Base-by-base conservation (phyloP, 2,329 filamentous ascomycete genomes). In the Diplodia mutila region DNA sequence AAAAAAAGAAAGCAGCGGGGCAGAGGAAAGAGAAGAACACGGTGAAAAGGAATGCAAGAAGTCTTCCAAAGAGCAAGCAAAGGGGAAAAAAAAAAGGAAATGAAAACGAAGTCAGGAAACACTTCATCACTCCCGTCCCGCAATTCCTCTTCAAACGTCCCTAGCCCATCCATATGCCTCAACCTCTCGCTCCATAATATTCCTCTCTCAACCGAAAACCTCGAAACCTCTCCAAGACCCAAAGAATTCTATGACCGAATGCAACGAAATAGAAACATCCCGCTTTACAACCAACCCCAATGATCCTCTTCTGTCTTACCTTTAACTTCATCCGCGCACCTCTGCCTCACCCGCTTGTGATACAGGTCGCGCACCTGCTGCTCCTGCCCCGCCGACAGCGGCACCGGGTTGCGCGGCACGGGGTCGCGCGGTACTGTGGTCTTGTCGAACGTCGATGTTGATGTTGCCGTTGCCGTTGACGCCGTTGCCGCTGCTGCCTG, bases 331-430 rank as follows among this genome's bases (percentile, higher is more conserved):
- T 80, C 78, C 77, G 88, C 88, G 80, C 94, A 97, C 73, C 89
- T 84, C 39, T 83, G 84, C 71, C 93, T 86, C 69, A 97, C 93
- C 68, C 91, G 86, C 72, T 91, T 89, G 81, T 94, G 88, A 79
- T 91, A 96, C 11, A 95, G 81, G 72, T 93, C 90, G 73, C 91
- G 87, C 67, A 96, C 91, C 80, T 95, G 91, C 4, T 88, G 84
- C 84, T 96, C 92, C 79, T 96, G 92, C 25, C 89, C 85, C 12
- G 92, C 88, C 29, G 92, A 94, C 67, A 97, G 85, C 32, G 94
- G 94, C 52, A 97, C 83, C 18, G 94, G 94, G 75, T 94, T 95
- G 72, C 88, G 86, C 77, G 61, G 63, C 27, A 69, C 66, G 16
- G 66, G 66, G 48, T 67, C 65, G 32, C 65, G 54, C 46, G 65